Evolutionary conservation across 1,284 basidiomycete genomes (phyloP).

Genomic region (Spongispora temasekensis): DNA sequence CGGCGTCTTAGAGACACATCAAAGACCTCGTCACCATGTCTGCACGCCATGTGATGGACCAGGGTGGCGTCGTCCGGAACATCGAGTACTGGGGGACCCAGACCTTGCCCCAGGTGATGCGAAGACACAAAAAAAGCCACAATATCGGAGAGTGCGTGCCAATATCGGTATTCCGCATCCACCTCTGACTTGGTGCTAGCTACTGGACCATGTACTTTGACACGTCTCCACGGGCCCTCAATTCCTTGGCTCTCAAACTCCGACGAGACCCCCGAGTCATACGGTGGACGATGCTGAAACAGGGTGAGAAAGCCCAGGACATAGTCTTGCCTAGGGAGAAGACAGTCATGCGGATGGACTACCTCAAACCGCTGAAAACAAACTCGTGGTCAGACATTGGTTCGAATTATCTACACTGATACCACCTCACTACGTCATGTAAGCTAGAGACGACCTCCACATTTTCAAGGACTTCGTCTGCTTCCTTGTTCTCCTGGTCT

Average conservation of each 20-base stretch:
- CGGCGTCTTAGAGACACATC: constrained; percentile 60
- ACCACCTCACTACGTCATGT: constrained; percentile 41
- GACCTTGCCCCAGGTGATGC: constrained; percentile 77
- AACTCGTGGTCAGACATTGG: constrained; percentile 31
- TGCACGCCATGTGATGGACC: constrained; percentile 72
- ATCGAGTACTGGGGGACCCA: constrained; percentile 77
- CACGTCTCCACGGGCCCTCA: constrained; percentile 72
- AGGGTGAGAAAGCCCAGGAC: constrained; percentile 74
- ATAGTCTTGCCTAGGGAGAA: constrained; percentile 46
- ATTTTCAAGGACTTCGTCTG: constrained; percentile 41
- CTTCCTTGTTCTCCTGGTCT: constrained; percentile 48
- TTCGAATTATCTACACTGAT: too few relatives aligned
- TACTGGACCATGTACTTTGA: constrained; percentile 93
- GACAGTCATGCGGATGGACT: constrained; percentile 37
- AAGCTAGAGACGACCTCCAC: constrained; percentile 45
- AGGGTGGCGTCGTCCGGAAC: constrained; percentile 79
- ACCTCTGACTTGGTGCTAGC: constrained; percentile 44
- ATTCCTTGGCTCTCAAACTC: constrained; percentile 64
- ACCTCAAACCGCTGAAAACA: constrained; percentile 22
- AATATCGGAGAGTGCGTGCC: constrained; percentile 75
- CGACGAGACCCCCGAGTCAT: constrained; percentile 80
- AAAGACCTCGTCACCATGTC: constrained; percentile 76
- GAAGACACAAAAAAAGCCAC: constrained; percentile 64
- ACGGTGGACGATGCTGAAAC: constrained; percentile 79
- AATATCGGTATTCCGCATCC: background rate